Evolutionary conservation across 2,329 filamentous ascomycete species (phyloP).

Genomic region (Exophiala dermatitidis): DNA sequence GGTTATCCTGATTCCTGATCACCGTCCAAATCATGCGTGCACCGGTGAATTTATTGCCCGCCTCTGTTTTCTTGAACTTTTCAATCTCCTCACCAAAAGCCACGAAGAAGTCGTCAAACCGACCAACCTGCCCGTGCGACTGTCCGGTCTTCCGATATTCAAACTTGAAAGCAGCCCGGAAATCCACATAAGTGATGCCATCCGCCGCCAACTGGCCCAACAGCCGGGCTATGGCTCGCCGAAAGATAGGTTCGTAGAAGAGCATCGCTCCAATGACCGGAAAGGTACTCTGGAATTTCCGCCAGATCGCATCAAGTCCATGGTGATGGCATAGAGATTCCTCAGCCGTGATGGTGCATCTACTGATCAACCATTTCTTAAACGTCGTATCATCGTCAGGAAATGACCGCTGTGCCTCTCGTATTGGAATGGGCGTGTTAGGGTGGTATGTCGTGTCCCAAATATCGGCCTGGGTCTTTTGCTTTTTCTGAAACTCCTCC

Average conservation of each 20-base stretch:
- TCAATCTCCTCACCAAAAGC: conserved; percentile 71
- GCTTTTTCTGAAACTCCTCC: conserved; percentile 18
- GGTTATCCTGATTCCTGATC: conserved; percentile 56
- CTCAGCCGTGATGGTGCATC: conserved; percentile 62
- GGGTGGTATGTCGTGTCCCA: conserved; percentile 61
- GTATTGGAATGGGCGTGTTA: conserved; percentile 52
- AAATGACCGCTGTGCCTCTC: conserved; percentile 62
- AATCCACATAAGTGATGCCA: conserved; percentile 76
- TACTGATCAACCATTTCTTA: conserved; percentile 65
- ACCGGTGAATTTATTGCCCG: conserved; percentile 75
- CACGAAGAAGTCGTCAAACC: conserved; percentile 62
- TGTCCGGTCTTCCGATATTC: conserved; percentile 59
- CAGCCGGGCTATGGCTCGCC: conserved; percentile 64
- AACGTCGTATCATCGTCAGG: conserved; percentile 66
- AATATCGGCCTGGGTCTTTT: conserved; percentile 37
- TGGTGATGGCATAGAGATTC: conserved; percentile 75
- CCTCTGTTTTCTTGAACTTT: conserved; percentile 62
- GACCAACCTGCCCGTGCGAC: conserved; percentile 43
- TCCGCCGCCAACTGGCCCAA: conserved; percentile 68
- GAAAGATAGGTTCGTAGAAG: conserved; percentile 85
- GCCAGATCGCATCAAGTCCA: conserved; percentile 77
- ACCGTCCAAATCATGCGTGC: conserved; percentile 80
- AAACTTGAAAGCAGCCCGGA: conserved; percentile 67
- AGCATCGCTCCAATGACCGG: conserved; percentile 65
- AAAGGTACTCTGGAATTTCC: conserved; percentile 71